Base-by-base conservation (phyloP, 2,329 filamentous ascomycete genomes). In the Colletotrichum theobromicola region DNA sequence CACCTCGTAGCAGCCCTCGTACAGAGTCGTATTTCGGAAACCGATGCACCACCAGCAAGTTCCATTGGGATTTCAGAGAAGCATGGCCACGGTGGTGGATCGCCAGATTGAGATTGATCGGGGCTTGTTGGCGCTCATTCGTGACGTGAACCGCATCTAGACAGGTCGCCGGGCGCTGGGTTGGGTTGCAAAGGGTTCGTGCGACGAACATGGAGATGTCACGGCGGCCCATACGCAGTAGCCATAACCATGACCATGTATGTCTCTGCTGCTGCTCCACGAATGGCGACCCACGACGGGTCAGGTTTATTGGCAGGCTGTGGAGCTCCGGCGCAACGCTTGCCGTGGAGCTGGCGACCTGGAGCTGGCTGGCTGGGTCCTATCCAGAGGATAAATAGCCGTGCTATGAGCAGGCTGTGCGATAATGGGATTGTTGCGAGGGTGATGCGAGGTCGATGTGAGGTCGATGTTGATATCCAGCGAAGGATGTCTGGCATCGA, bases 401-500 rank as follows among this genome's bases (percentile, higher is more conserved):
- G 34, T 70, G 35, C 13, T 70, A 64, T 60, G 21, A 15, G 30
- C 58, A 35, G 50, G 60, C 58, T 16, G 66, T 21, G 30, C 12
- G 46, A 70, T 58, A n/a, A 58, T 60, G 61, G 18, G 46, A 37
- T 26, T 71, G 24, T n/a, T 28, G 67, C 21, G 46, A 24, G 37
- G 60, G 60, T 18, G 24, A 65, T 46, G 42, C 50, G 35, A 53
- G 67, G 24, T 37, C 60, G 71, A 74, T 71, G 30, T 50, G 35
- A 53, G 67, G 24, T 37, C 60, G 71, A 74, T 71, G 30, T 50
- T 66, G 67, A 42, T 46, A 71, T 66, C 60, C 55, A 35, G 61
- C 24, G 37, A 74, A 62, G 72, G 61, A 53, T 71, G 34, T 26
- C 26, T 34, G 32, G 55, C 72, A 74, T 74, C 72, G 67, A 65